A percentile compares a stretch with the other conserved stretches of the same genome.
These are phyloP conservation scores for Teratosphaeria viscida DNA, from an alignment of 2,329 filamentous ascomycete species.

Conservation along the genomic window DNA sequence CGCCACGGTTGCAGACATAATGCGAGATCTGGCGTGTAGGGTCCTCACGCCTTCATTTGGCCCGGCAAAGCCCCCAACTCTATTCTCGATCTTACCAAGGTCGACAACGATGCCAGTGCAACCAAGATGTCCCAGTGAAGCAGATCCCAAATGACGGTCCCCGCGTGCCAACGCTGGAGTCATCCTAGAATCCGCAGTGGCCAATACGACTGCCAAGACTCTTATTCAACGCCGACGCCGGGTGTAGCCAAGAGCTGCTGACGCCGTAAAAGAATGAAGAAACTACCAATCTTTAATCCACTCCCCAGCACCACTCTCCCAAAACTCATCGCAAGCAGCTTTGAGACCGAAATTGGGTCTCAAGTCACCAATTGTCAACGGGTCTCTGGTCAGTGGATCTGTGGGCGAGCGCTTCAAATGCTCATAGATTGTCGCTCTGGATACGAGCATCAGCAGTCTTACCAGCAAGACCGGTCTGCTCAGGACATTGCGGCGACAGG, in stretches of 20 bases:
- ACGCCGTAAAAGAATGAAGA: background rate
- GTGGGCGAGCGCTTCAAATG: conserved; percentile 65
- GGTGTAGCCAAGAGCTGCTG: background rate
- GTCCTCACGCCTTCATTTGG: no score
- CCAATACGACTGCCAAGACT: no score
- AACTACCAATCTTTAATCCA: conserved; percentile 41
- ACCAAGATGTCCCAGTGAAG: background rate
- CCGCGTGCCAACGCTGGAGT: background rate
- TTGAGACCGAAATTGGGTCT: conserved; percentile 73
- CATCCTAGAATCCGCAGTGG: background rate
- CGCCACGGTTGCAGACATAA: no score
- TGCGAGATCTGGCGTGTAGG: no score
- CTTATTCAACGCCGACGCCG: no score
- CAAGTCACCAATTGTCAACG: conserved; percentile 57
- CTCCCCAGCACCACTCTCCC: conserved; percentile 80
- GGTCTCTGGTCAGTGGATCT: conserved; percentile 77
- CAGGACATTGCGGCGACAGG: background rate
- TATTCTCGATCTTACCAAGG: no score
- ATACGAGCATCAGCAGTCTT: background rate
- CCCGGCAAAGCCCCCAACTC: no score
- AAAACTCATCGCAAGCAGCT: conserved; percentile 73
- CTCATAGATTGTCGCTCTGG: conserved; percentile 61
- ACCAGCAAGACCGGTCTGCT: background rate
- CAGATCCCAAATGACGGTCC: no score
- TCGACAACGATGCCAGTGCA: background rate